phyloP scores from a whole-genome alignment of 768 basidiomycete genomes.

The Amanita subjunquillea region DNA sequence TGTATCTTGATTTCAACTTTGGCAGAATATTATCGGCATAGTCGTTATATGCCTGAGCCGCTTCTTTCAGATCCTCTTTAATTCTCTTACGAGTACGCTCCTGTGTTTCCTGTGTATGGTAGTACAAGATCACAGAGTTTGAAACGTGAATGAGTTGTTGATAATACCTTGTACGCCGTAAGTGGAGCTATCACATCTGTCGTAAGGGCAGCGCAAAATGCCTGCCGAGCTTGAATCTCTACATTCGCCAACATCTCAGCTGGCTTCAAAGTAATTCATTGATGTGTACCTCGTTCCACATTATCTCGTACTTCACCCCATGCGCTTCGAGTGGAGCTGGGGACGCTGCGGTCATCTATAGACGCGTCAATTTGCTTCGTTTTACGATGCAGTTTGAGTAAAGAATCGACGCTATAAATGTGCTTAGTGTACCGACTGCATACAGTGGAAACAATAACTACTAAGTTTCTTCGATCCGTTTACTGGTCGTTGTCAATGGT shows the following conservation, averaged over 20 bases:
- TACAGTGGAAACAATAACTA: constrained; percentile 18
- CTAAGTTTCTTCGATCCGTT: constrained; percentile 81
- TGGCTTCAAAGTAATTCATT: constrained; percentile 5
- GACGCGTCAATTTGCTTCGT: constrained; percentile 58
- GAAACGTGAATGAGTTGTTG: background rate
- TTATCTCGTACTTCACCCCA: constrained; percentile 86
- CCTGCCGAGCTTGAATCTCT: constrained; percentile 79
- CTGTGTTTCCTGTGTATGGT: constrained; percentile 61
- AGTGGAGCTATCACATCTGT: constrained; percentile 69
- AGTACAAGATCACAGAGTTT: background rate
- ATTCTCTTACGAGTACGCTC: constrained; percentile 87
- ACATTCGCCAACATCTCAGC: constrained; percentile 6
- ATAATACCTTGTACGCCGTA: constrained; percentile 44
- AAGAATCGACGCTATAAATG: constrained; percentile 53
- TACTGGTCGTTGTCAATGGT: constrained; percentile 32
- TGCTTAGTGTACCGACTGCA: background rate
- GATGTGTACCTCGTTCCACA: constrained; percentile 59
- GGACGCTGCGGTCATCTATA: constrained; percentile 63
- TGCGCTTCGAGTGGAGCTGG: constrained; percentile 54
- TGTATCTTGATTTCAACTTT: constrained; percentile 67
- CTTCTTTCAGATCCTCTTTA: constrained; percentile 83
- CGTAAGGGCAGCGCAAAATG: constrained; percentile 62
- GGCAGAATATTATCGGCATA: constrained; percentile 75
- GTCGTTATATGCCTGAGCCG: constrained; percentile 66
- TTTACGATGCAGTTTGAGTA: constrained; percentile 64